These are phyloP conservation scores for Chytriomyces sp. DNA, from an alignment of 192 early-diverging fungal genomes.

Conservation along the genomic window DNA sequence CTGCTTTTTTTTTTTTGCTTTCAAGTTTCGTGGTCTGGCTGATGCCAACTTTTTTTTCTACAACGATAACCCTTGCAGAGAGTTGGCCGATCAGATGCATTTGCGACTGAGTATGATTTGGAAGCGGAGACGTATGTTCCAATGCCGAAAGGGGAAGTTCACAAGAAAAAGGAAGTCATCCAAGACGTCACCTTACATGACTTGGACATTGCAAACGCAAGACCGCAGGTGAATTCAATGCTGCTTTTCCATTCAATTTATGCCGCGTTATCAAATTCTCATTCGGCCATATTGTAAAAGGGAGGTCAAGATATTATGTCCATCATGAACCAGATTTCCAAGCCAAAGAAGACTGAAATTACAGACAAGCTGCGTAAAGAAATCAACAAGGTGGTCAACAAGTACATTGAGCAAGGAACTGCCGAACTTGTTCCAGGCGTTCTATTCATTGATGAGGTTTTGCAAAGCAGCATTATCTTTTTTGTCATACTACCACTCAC, in stretches of 20 bases:
- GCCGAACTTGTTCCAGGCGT: conserved; percentile 98
- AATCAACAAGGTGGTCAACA: conserved; percentile 99
- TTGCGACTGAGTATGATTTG: conserved; percentile 97
- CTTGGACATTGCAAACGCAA: conserved; percentile 94
- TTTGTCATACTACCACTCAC: conserved; percentile 9
- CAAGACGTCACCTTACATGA: conserved; percentile 98
- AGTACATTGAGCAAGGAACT: conserved; percentile 97
- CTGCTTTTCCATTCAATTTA: neutral
- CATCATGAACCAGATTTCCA: conserved; percentile 97
- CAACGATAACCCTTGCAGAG: conserved; percentile 54
- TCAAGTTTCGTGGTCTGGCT: neutral
- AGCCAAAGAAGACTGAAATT: conserved; percentile 99
- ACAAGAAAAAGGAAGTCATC: conserved; percentile 98
- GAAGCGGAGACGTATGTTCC: conserved; percentile 99
- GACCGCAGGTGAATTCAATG: conserved; percentile 68
- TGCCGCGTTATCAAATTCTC: neutral
- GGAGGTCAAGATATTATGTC: conserved; percentile 98
- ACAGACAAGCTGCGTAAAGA: conserved; percentile 97
- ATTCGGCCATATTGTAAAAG: conserved; percentile 32
- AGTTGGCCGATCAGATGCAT: conserved; percentile 96
- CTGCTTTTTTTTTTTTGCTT: neutral
- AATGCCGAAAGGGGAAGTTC: conserved; percentile 96
- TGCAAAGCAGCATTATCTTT: conserved; percentile 37
- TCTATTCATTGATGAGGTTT: conserved; percentile 90
- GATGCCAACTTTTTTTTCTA: neutral